Percentiles rank a stretch among this genome's conserved stretches.
Conservation (phyloP, 768 basidiomycete genomes). For the Lepiota venenata region DNA sequence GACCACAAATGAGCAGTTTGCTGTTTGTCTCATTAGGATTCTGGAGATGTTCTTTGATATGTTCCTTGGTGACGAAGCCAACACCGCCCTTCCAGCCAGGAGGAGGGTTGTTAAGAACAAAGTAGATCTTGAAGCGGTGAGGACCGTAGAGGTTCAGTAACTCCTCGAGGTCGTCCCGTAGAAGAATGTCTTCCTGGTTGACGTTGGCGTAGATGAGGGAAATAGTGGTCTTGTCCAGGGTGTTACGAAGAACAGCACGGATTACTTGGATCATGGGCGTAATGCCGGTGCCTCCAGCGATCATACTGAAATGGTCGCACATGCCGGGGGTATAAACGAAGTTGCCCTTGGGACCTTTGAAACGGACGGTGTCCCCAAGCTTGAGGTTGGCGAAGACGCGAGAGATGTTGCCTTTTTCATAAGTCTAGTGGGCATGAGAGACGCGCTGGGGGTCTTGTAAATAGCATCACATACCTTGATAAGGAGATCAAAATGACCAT, state of each 20-base stretch:
- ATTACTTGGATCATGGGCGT: constrained; percentile 99
- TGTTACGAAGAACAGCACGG: constrained; percentile 87
- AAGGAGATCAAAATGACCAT: constrained; percentile 92
- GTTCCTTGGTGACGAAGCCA: constrained; percentile 92
- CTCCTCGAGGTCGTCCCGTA: constrained; percentile 83
- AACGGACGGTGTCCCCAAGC: constrained; percentile 81
- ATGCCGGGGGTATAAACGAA: constrained; percentile 80
- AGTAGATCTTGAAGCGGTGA: constrained; percentile 69
- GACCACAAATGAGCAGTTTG: constrained; percentile 88
- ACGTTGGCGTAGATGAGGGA: constrained; percentile 97
- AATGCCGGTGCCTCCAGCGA: constrained; percentile 97
- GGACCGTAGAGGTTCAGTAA: constrained; percentile 56
- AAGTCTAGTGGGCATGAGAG: constrained; percentile 56
- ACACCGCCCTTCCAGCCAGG: constrained; percentile 82
- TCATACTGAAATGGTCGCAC: constrained; percentile 87
- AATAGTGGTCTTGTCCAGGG: constrained; percentile 78
- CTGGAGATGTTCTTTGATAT: constrained; percentile 84
- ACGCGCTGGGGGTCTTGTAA: constrained; percentile 5
- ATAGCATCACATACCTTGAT: constrained; percentile 68
- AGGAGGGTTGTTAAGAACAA: constrained; percentile 95
- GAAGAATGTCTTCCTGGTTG: constrained; percentile 86
- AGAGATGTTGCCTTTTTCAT: constrained; percentile 97
- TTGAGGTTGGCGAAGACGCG: constrained; percentile 78
- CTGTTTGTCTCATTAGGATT: constrained; percentile 52
- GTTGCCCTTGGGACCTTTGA: constrained; percentile 96